Evolutionary conservation across 768 basidiomycete genomes (phyloP).

Genomic region (Agrocybe chaxingu): DNA sequence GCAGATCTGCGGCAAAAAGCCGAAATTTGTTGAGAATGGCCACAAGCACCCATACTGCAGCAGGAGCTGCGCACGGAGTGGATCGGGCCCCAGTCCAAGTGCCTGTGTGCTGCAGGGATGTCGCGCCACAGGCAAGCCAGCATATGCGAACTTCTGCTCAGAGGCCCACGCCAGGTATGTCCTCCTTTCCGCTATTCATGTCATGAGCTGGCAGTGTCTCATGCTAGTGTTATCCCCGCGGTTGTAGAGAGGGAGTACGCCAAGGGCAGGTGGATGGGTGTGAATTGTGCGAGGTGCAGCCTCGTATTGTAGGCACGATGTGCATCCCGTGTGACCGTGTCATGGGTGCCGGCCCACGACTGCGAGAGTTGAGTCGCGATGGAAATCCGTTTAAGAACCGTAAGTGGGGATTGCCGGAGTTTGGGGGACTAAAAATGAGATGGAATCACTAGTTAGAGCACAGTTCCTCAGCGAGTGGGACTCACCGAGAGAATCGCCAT

Average conservation of each 20-base stretch:
- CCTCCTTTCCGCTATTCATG: neutral
- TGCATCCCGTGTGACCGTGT: conserved; percentile 53
- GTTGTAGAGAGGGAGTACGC: conserved; percentile 47
- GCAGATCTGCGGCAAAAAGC: conserved; percentile 60
- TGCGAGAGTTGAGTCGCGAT: conserved; percentile 46
- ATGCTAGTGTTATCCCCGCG: neutral
- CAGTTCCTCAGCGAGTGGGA: conserved; percentile 60
- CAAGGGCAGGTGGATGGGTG: conserved; percentile 48
- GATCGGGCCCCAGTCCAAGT: conserved; percentile 31
- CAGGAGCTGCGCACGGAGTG: conserved; percentile 55
- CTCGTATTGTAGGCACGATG: conserved; percentile 40
- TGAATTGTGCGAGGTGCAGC: conserved; percentile 43
- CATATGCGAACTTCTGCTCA: conserved; percentile 54
- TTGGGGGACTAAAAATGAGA: conserved; percentile 1
- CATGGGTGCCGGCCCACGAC: conserved; percentile 35
- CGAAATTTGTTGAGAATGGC: conserved; percentile 63
- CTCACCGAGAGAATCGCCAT: conserved; percentile 30
- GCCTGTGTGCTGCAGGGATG: conserved; percentile 51
- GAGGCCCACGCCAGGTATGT: conserved; percentile 58
- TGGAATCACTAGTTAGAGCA: conserved; percentile 29
- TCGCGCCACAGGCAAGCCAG: conserved; percentile 44
- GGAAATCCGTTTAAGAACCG: conserved; percentile 48
- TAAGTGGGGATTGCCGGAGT: conserved; percentile 23
- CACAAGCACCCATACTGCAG: conserved; percentile 58
- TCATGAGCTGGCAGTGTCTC: neutral